Evolutionary conservation across 2,329 filamentous ascomycete species (phyloP).

Genomic region (Dactylellina leptospora): DNA sequence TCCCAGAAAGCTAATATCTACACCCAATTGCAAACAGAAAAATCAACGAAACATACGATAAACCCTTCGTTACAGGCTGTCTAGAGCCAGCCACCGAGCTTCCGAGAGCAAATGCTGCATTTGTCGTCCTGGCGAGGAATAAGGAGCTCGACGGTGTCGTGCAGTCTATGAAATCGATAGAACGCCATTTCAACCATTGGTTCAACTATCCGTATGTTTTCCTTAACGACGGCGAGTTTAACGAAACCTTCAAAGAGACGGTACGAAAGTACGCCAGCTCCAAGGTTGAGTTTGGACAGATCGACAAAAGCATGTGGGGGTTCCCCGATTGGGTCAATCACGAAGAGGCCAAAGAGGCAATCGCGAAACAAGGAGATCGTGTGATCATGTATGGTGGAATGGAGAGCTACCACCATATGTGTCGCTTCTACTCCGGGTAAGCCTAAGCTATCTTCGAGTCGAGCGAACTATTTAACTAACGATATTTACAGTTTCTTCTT

Average conservation of each 20-base stretch:
- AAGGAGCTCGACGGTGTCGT: slow-evolving; percentile 96
- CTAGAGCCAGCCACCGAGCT: slow-evolving; percentile 76
- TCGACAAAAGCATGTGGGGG: slow-evolving; percentile 90
- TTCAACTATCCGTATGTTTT: slow-evolving; percentile 99
- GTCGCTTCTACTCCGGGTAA: slow-evolving; percentile 96
- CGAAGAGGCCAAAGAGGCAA: slow-evolving; percentile 93
- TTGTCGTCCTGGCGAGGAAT: slow-evolving; percentile 93
- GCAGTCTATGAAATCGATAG: slow-evolving; percentile 96
- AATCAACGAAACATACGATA: slow-evolving; percentile 97
- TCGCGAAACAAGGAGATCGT: slow-evolving; percentile 92
- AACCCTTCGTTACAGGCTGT: slow-evolving; percentile 92
- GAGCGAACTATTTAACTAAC: no score
- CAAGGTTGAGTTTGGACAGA: slow-evolving; percentile 90
- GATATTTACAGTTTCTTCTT: slow-evolving; percentile 78
- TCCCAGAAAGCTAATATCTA: slow-evolving; percentile 35
- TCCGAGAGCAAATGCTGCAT: slow-evolving; percentile 89
- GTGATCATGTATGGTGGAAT: slow-evolving; percentile 99
- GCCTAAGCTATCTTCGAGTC: no score
- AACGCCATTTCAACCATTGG: slow-evolving; percentile 98
- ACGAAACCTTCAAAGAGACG: slow-evolving; percentile 88
- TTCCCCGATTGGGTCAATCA: slow-evolving; percentile 96
- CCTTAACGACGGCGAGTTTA: slow-evolving; percentile 96
- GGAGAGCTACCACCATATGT: slow-evolving; percentile 99
- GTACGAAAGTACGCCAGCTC: slow-evolving; percentile 89
- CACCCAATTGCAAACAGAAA: slow-evolving; percentile 67